Percentiles rank a stretch among this genome's conserved stretches.
Evolutionary conservation across 2,329 filamentous ascomycete genomes (phyloP).

Genomic region (Pseudogymnoascus sp.): DNA sequence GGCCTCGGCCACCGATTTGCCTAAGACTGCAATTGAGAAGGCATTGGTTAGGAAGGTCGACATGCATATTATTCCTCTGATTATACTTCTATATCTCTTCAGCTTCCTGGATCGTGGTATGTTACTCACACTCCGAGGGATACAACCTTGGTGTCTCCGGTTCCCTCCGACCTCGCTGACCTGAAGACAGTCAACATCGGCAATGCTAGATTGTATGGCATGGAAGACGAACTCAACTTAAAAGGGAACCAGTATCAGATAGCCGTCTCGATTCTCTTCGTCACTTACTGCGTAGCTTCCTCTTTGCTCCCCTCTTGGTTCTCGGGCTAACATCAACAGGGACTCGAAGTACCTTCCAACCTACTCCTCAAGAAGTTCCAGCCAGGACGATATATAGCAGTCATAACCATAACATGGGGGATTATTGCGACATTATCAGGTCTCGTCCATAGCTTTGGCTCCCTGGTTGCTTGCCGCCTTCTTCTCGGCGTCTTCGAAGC

Average conservation of each 20-base stretch:
- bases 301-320: neutral
- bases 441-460: conserved; percentile 42
- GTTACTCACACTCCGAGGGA: conserved; percentile 27
- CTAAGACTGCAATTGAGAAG: neutral
- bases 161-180: conserved; percentile 17
- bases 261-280: conserved; percentile 42
- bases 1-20: neutral
- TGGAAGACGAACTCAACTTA: conserved; percentile 48
- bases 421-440: conserved; percentile 46
- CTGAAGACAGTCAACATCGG: conserved; percentile 46
- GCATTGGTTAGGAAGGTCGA: conserved; percentile 46
- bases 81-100: conserved; percentile 64
- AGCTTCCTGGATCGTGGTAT: conserved; percentile 61
- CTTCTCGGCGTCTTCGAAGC: conserved; percentile 50
- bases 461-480: conserved; percentile 45
- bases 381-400: conserved; percentile 37
- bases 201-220: conserved; percentile 48
- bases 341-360: conserved; percentile 39
- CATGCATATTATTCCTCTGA: conserved; percentile 51
- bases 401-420: conserved; percentile 40
- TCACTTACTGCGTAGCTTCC: conserved; percentile 39
- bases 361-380: conserved; percentile 38
- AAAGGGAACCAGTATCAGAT: conserved; percentile 47
- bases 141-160: conserved; percentile 9
- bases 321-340: conserved; percentile 16